phyloP scores from a whole-genome alignment of 2,329 filamentous ascomycete species.

The Phialophora expanda region DNA sequence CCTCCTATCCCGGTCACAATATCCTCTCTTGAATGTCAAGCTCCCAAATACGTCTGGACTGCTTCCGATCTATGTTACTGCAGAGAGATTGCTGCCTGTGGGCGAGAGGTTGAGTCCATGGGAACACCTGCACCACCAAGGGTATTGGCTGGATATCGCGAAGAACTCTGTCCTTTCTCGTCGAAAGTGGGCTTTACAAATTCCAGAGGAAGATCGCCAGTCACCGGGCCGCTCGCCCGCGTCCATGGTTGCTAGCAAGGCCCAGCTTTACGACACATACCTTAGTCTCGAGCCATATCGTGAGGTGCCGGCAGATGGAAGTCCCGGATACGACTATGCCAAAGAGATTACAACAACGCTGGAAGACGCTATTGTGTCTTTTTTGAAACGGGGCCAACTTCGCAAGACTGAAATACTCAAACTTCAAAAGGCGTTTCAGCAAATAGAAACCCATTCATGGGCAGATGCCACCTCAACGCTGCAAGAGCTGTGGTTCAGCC shows the following conservation, averaged over 20 bases:
- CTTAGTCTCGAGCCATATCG: slow-evolving; percentile 63
- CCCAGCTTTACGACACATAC: slow-evolving; percentile 64
- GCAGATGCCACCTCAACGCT: slow-evolving; percentile 58
- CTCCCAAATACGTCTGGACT: slow-evolving; percentile 39
- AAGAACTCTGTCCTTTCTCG: slow-evolving; percentile 59
- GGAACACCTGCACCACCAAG: slow-evolving; percentile 65
- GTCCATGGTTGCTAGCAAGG: slow-evolving; percentile 60
- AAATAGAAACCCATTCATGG: slow-evolving; percentile 58
- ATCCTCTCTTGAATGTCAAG: slow-evolving; percentile 48
- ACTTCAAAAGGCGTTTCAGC: slow-evolving; percentile 61
- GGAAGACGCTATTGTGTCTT: slow-evolving; percentile 56
- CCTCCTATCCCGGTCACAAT: slow-evolving; percentile 59
- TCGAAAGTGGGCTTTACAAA: slow-evolving; percentile 58
- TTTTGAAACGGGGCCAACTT: slow-evolving; percentile 57
- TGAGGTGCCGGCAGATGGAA: slow-evolving; percentile 56
- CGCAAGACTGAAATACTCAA: slow-evolving; percentile 61
- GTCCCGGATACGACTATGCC: slow-evolving; percentile 58
- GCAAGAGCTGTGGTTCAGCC: slow-evolving; percentile 59
- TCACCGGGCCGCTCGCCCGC: slow-evolving; percentile 62
- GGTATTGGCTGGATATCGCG: slow-evolving; percentile 65
- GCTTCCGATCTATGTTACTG: slow-evolving; percentile 48
- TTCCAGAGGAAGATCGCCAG: slow-evolving; percentile 64
- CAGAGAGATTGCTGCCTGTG: slow-evolving; percentile 58
- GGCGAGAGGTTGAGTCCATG: slow-evolving; percentile 61
- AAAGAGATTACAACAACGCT: slow-evolving; percentile 56